Percentiles rank a stretch among this genome's conserved stretches.
Evolutionary conservation across 176 grass and related monocot genomes (phyloP).

Genomic region (Aegilops tauschii): DNA sequence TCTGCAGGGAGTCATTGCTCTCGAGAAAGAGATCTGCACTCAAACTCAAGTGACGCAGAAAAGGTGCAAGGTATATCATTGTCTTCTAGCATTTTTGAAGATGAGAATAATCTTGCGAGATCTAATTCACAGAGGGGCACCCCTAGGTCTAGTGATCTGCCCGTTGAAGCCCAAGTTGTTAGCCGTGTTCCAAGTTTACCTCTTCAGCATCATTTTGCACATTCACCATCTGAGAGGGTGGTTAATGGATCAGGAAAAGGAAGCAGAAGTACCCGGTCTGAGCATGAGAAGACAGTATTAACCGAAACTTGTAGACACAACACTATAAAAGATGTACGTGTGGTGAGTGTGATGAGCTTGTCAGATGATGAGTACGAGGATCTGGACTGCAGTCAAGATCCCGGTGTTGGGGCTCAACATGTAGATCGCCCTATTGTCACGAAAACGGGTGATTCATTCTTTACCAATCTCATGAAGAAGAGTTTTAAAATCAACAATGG

Average conservation of each 20-base stretch:
- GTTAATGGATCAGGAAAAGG: conserved; percentile 68
- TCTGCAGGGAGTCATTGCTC: conserved; percentile 58
- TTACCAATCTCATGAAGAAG: conserved; percentile 92
- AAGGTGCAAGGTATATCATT: conserved; percentile 51
- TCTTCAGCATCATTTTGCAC: conserved; percentile 65
- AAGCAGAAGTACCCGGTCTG: conserved; percentile 81
- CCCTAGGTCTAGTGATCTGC: conserved; percentile 39
- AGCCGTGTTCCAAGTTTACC: conserved; percentile 76
- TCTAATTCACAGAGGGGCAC: conserved; percentile 54
- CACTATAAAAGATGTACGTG: conserved; percentile 70
- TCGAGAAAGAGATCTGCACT: conserved; percentile 45
- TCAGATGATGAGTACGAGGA: conserved; percentile 68
- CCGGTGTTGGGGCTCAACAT: conserved; percentile 24
- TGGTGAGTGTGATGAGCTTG: conserved; percentile 74
- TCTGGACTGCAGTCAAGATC: conserved; percentile 60
- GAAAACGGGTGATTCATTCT: conserved; percentile 76
- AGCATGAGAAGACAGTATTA: conserved; percentile 75
- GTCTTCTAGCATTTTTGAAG: conserved; percentile 57
- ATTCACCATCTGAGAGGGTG: conserved; percentile 45
- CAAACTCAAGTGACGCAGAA: conserved; percentile 51
- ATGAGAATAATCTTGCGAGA: conserved; percentile 50
- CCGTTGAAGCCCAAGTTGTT: conserved; percentile 47
- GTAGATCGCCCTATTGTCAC: conserved; percentile 32
- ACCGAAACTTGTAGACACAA: conserved; percentile 80
- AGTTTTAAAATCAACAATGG: conserved; percentile 60